Percentiles rank a stretch among this genome's conserved stretches.
Evolutionary conservation across 148 eudicot species (phyloP).

Genomic region (Amaranthus hypochondriacus): DNA sequence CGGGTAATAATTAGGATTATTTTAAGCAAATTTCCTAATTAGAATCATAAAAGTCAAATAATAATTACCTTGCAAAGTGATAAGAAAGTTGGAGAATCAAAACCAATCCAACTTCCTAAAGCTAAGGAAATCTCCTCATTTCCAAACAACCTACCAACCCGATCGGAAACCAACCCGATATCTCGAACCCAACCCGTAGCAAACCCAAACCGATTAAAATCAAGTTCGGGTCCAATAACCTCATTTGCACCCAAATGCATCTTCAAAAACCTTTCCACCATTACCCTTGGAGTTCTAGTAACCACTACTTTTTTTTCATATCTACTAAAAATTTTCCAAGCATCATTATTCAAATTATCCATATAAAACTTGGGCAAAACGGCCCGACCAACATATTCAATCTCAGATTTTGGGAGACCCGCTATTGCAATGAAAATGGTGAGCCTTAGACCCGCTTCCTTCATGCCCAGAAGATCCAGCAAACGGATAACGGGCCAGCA

Average conservation of each 20-base stretch:
- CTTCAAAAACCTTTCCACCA: slow-evolving; percentile 88
- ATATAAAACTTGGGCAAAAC: slow-evolving; percentile 67
- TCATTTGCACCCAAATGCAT: slow-evolving; percentile 75
- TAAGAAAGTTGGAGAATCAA: slow-evolving; percentile 29
- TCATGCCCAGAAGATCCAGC: slow-evolving; percentile 38
- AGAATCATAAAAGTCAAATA: no score
- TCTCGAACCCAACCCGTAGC: slow-evolving; percentile 60
- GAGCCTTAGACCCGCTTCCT: slow-evolving; percentile 41
- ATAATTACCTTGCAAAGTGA: slow-evolving; percentile 60
- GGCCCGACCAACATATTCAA: slow-evolving; percentile 59
- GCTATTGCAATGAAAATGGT: slow-evolving; percentile 44
- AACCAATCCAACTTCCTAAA: slow-evolving; percentile 32
- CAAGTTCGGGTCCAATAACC: slow-evolving; percentile 70
- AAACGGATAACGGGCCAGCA: slow-evolving; percentile 44
- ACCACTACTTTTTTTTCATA: slow-evolving; percentile 69
- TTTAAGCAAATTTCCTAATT: no score
- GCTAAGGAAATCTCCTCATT: slow-evolving; percentile 59
- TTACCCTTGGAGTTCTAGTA: slow-evolving; percentile 62
- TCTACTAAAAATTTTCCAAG: slow-evolving; percentile 59
- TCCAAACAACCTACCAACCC: slow-evolving; percentile 41
- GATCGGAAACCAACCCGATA: slow-evolving; percentile 28
- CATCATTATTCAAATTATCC: slow-evolving; percentile 52
- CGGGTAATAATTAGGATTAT: no score
- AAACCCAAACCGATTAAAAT: slow-evolving; percentile 51
- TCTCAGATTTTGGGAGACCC: slow-evolving; percentile 38